These are phyloP conservation scores for Quercus aquifolioides DNA, from an alignment of 306 rosid species.

Conservation along the genomic window DNA sequence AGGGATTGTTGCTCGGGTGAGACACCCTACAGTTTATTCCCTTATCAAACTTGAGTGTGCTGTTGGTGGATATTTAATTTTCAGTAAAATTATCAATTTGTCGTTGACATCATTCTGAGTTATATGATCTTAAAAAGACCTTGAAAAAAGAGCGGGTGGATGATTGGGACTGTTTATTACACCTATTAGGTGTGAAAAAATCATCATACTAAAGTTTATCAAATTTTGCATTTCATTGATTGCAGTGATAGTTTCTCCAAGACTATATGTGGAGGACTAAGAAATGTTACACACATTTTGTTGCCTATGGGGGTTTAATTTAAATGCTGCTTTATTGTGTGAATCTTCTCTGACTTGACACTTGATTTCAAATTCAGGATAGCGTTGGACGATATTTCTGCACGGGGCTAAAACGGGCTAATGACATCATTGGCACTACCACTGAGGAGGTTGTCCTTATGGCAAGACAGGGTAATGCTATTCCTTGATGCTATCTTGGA, in stretches of 20 bases:
- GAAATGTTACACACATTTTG: neutral
- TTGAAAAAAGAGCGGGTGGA: neutral
- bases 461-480: constrained; percentile 46
- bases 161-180: neutral
- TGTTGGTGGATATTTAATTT: constrained; percentile 11
- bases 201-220: neutral
- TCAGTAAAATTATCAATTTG: neutral
- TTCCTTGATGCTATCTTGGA: constrained; percentile 20
- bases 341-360: constrained; percentile 8
- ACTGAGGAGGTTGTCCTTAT: constrained; percentile 87
- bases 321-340: neutral
- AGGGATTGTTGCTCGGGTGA: constrained; percentile 85
- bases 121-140: neutral
- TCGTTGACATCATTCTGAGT: neutral
- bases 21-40: constrained; percentile 23
- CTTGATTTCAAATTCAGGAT: constrained; percentile 54
- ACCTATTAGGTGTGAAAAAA: neutral
- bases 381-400: constrained; percentile 71
- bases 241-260: neutral
- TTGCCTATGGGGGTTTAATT: neutral
- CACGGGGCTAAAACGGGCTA: constrained; percentile 83
- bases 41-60: neutral
- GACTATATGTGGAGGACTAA: neutral
- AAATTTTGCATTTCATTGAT: neutral
- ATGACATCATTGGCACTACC: constrained; percentile 88